These are phyloP conservation scores for Piper betle DNA, from an alignment of 164 flowering plant species.

Conservation along the genomic window DNA sequence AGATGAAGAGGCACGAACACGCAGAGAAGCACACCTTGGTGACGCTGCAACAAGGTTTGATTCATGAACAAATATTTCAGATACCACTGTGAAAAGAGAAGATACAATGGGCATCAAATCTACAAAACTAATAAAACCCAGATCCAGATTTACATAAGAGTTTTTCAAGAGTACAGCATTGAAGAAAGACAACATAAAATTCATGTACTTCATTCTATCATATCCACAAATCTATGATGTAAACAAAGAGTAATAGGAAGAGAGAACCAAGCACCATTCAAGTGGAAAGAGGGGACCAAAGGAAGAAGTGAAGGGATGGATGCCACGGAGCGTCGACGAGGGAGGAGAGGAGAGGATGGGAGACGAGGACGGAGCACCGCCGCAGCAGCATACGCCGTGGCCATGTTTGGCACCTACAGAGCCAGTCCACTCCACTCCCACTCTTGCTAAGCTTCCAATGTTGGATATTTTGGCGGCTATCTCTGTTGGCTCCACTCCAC, in stretches of 20 bases:
- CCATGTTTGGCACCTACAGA: background rate
- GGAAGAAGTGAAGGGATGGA: background rate
- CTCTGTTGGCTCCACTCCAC: too few species aligned
- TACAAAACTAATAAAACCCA: background rate
- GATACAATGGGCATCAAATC: background rate
- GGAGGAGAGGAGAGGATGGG: background rate
- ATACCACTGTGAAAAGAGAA: background rate
- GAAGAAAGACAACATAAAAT: background rate
- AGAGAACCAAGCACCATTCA: background rate
- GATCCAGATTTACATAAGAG: too few species aligned
- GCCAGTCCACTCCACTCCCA: too few species aligned
- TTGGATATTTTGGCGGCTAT: too few species aligned
- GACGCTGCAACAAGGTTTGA: constrained; percentile 24
- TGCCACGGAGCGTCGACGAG: background rate
- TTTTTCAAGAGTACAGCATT: too few species aligned
- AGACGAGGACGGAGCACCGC: constrained; percentile 3
- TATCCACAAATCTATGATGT: too few species aligned
- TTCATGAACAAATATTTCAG: background rate
- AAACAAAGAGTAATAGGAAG: too few species aligned
- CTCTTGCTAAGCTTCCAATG: too few species aligned
- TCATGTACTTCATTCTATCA: background rate
- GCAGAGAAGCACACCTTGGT: constrained; percentile 37
- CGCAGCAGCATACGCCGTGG: background rate
- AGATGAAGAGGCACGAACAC: constrained; percentile 52
- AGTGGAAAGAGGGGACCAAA: background rate